Base-by-base conservation (phyloP, 2,329 filamentous ascomycete species). In the Lasiodiplodia sp. region DNA sequence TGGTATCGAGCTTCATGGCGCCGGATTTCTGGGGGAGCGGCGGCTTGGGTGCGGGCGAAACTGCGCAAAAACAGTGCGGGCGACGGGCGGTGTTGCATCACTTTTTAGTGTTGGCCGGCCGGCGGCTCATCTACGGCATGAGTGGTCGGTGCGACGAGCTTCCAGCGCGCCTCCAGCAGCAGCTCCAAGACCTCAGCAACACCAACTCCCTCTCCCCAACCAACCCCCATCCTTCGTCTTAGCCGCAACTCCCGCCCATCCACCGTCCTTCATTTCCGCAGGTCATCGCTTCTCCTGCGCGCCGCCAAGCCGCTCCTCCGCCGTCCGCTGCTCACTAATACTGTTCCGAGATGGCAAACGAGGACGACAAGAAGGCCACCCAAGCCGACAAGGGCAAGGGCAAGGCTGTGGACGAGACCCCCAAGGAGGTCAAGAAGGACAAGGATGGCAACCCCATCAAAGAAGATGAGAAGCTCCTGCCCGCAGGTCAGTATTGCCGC, bases 371-470 rank as follows among this genome's bases (percentile, higher is more conserved):
- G 86, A 88, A 91, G 86, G 87, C 92, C 81, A 92, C 92, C 82
- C 85, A 91, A 80, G 87, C 89, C 80, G 93, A 97, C 83, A 98
- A 98, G 88, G 94, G 94, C 83, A 99, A 99, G 87, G 95, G 89
- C 79, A 99, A 98, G 86, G 93, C 91, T 71, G 86, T 90, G 71
- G 90, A 87, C 70, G 89, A 89, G 70, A 84, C 82, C 68, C 82
- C 84, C 70, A 86, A 87, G 74, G 87, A 88, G 66, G 80, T 81
- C 69, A 84, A 87, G 80, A 88, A 88, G 75, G 86, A 86, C 75
- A 89, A 90, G 77, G 90, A 92, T 80, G 91, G 89, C 69, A 93
- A 93, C 84, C 81, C 86, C 60, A 80, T 88, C 74, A 82, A 86
- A 66, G 92, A 94, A 78, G 92, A 92, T 85, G 92, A 95, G 81